These are phyloP conservation scores for Diaporthe ilicicola DNA, from an alignment of 2,329 filamentous ascomycete genomes.

Conservation along the genomic window DNA sequence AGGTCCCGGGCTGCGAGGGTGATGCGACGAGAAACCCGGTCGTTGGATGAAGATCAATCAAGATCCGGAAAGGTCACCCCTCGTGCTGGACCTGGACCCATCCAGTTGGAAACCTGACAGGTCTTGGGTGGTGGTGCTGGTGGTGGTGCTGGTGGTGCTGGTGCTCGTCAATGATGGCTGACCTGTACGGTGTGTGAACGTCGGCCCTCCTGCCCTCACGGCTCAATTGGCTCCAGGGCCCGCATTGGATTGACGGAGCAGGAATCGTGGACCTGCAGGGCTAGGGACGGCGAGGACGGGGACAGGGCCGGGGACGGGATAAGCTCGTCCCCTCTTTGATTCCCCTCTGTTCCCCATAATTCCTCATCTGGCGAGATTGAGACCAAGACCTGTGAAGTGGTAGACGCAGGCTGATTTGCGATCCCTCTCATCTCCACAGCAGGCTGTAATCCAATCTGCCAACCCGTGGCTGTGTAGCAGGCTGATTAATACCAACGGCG, in stretches of 20 bases:
- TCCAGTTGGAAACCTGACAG: constrained; percentile 13
- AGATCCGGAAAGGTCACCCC: constrained; percentile 12
- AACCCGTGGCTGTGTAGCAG: constrained; percentile 2
- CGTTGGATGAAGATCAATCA: constrained; percentile 20
- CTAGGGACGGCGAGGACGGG: constrained; percentile 4
- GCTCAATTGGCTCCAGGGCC: constrained; percentile 12
- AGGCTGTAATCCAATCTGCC: background rate
- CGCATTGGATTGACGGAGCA: background rate
- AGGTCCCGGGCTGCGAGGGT: background rate
- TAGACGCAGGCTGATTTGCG: background rate
- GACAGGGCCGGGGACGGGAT: background rate
- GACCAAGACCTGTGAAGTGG: background rate
- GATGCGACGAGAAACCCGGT: constrained; percentile 21
- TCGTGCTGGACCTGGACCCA: background rate
- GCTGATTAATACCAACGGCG: background rate
- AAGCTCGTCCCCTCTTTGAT: constrained; percentile 8
- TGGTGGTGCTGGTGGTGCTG: no score
- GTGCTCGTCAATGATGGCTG: no score
- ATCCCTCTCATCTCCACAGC: constrained; percentile 25
- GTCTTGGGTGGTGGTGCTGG: background rate
- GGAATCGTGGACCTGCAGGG: constrained; percentile 14
- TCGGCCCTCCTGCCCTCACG: background rate
- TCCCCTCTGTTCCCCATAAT: constrained; percentile 8
- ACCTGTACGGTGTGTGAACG: background rate
- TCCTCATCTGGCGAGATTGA: constrained; percentile 21